phyloP scores from a whole-genome alignment of 1,284 basidiomycete genomes.

The Ganoderma boninense region DNA sequence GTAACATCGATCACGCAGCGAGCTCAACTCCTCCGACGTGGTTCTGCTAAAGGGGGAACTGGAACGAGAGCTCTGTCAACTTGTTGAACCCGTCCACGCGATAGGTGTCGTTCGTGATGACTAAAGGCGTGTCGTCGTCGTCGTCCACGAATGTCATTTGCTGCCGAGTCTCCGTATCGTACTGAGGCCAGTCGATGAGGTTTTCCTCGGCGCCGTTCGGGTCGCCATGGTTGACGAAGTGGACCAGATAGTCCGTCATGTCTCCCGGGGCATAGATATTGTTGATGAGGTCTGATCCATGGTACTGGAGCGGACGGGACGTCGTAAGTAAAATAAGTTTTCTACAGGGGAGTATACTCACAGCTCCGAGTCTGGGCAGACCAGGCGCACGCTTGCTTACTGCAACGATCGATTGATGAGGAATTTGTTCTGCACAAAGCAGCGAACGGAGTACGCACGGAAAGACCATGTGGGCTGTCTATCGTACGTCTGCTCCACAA shows the following conservation, averaged over 20 bases:
- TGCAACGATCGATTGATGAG: slow-evolving; percentile 22
- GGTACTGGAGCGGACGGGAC: not conserved
- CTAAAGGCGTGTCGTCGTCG: slow-evolving; percentile 24
- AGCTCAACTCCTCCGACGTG: not conserved
- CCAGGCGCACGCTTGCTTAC: slow-evolving; percentile 52
- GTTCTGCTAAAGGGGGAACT: slow-evolving; percentile 4
- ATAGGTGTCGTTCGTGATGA: slow-evolving; percentile 39
- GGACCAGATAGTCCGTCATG: slow-evolving; percentile 22
- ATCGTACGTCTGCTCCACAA: slow-evolving; percentile 43
- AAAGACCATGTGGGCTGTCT: slow-evolving; percentile 44
- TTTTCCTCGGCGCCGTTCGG: slow-evolving; percentile 19
- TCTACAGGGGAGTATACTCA: slow-evolving; percentile 32
- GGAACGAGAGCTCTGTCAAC: slow-evolving; percentile 11
- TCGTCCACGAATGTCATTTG: slow-evolving; percentile 33
- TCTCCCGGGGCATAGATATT: slow-evolving; percentile 23
- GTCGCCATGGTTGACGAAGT: slow-evolving; percentile 26
- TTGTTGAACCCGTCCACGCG: slow-evolving; percentile 27
- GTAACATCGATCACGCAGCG: not conserved
- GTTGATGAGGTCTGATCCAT: slow-evolving; percentile 19
- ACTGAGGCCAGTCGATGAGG: slow-evolving; percentile 17
- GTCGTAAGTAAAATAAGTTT: slow-evolving; percentile 21
- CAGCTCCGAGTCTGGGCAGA: slow-evolving; percentile 46
- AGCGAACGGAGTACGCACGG: slow-evolving; percentile 32
- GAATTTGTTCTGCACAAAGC: not conserved
- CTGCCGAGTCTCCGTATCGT: slow-evolving; percentile 16